Evolutionary conservation across 228 moss, liverwort and hornwort species (phyloP).

Genomic region (Sphagnum fallax): DNA sequence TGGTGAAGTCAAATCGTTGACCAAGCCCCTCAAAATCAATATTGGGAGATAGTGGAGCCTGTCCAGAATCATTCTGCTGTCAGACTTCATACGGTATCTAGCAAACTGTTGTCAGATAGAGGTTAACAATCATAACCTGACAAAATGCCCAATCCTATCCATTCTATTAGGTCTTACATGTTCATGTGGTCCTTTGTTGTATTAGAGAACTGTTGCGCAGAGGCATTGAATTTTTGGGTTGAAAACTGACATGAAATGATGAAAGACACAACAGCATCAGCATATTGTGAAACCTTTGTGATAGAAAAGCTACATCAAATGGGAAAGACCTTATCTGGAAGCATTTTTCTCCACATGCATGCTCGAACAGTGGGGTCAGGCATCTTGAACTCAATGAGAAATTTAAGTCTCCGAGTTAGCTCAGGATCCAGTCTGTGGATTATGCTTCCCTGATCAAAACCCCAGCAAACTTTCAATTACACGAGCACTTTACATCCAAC

Average conservation of each 20-base stretch:
- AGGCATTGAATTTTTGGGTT: too few relatives aligned
- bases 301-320: too few relatives aligned
- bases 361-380: slow-evolving; percentile 42
- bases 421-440: slow-evolving; percentile 52
- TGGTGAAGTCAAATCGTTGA: slow-evolving; percentile 48
- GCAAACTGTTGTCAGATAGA: neutral
- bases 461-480: neutral
- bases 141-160: too few relatives aligned
- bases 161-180: too few relatives aligned
- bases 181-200: too few relatives aligned
- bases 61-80: neutral
- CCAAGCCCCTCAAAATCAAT: slow-evolving; percentile 52
- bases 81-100: neutral
- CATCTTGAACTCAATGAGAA: slow-evolving; percentile 57
- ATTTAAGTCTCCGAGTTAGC: slow-evolving; percentile 43
- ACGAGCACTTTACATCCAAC: neutral
- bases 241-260: too few relatives aligned
- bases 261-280: too few relatives aligned
- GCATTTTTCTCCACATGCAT: slow-evolving; percentile 54
- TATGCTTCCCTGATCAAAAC: slow-evolving; percentile 33
- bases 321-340: slow-evolving; percentile 35
- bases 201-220: too few relatives aligned
- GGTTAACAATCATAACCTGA: too few relatives aligned
- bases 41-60: slow-evolving; percentile 32
- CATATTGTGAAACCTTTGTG: too few relatives aligned